Percentiles rank a stretch among this genome's conserved stretches.
phyloP scores from a whole-genome alignment of 73 alveolate genomes.

The Symbiodinium pilosum region DNA sequence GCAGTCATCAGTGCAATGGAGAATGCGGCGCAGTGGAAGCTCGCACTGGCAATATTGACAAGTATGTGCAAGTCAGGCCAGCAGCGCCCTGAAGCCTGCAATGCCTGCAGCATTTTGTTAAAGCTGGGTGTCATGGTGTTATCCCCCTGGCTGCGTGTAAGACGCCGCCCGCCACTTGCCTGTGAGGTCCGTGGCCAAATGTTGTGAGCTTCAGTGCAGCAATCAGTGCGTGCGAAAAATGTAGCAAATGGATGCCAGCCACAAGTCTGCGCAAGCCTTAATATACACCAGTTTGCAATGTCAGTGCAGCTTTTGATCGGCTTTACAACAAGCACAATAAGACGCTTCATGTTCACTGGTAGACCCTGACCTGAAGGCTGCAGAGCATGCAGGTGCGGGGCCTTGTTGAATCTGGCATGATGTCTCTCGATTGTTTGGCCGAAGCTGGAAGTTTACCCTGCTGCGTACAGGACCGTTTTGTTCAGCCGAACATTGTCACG shows the following conservation, averaged over 20 bases:
- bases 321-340: too few species aligned
- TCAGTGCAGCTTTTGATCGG: too few species aligned
- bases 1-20: slow-evolving; percentile 2
- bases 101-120: too few species aligned
- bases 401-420: too few species aligned
- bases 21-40: background rate
- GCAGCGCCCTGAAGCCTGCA: background rate
- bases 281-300: too few species aligned
- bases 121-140: too few species aligned
- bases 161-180: background rate
- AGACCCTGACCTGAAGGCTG: background rate
- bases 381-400: background rate
- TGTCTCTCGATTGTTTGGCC: too few species aligned
- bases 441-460: background rate
- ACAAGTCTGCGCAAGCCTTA: background rate
- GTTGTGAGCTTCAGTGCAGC: slow-evolving; percentile 6
- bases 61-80: background rate
- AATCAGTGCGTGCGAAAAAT: background rate
- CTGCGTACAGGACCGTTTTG: background rate
- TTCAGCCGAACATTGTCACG: background rate
- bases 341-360: too few species aligned
- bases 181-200: background rate
- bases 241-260: background rate
- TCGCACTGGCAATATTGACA: background rate
- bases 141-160: too few species aligned